These are phyloP conservation scores for Solanum tacnaense DNA, from an alignment of 257 asterid genomes.

Conservation along the genomic window DNA sequence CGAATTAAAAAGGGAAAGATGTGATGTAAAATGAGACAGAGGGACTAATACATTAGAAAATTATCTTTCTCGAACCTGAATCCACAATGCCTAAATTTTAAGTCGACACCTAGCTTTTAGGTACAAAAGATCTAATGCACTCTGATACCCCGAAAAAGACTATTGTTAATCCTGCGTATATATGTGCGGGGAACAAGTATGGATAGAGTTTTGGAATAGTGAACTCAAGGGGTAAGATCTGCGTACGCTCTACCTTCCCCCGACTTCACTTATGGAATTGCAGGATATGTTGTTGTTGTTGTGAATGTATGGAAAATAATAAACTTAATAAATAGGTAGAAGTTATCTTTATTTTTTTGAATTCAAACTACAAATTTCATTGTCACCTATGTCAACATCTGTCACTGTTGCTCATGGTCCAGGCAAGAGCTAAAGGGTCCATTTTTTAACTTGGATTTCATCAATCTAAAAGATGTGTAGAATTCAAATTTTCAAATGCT, in stretches of 20 bases:
- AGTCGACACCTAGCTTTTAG: not conserved
- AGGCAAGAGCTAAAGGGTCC: not conserved
- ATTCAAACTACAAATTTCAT: not conserved
- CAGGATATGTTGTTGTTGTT: not conserved
- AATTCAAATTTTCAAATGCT: not conserved
- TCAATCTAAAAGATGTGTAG: not conserved
- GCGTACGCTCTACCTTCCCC: not conserved
- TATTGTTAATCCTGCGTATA: not conserved
- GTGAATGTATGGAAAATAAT: not conserved
- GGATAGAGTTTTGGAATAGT: too few species aligned
- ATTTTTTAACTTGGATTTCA: not conserved
- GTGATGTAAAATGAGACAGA: too few species aligned
- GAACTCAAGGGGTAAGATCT: not conserved
- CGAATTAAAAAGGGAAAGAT: too few species aligned
- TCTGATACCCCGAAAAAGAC: not conserved
- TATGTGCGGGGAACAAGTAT: not conserved
- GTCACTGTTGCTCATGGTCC: not conserved
- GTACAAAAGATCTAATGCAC: not conserved
- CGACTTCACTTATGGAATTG: not conserved
- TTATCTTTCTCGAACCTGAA: not conserved
- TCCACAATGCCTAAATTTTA: not conserved
- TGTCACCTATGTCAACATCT: not conserved
- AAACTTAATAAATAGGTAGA: not conserved
- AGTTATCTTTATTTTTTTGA: not conserved
- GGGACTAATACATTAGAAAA: not conserved